Evolutionary conservation across 306 rosid genomes (phyloP).

Genomic region (Quercus aquifolioides): DNA sequence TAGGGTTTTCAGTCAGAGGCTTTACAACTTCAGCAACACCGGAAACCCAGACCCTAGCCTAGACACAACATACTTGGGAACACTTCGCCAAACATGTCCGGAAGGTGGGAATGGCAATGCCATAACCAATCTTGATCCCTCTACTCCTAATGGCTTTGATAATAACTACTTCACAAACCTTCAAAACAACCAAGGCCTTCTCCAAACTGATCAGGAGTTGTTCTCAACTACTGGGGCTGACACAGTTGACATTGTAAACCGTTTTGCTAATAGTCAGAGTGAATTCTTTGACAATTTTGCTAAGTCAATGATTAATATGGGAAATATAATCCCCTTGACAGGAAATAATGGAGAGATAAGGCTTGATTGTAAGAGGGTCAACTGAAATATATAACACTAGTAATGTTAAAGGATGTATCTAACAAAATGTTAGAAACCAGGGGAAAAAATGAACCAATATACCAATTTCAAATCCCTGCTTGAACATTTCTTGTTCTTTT

Average conservation of each 20-base stretch:
- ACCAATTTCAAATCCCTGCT: too few species aligned
- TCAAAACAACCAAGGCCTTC: conserved; percentile 31
- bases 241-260: conserved; percentile 26
- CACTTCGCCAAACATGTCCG: conserved; percentile 37
- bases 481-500: too few species aligned
- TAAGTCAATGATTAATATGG: conserved; percentile 47
- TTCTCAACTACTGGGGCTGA: conserved; percentile 30
- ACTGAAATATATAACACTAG: neutral
- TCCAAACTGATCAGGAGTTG: conserved; percentile 38
- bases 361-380: conserved; percentile 30
- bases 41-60: conserved; percentile 32
- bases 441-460: too few species aligned
- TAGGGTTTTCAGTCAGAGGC: neutral
- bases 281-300: conserved; percentile 32
- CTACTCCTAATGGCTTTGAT: conserved; percentile 38
- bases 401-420: neutral
- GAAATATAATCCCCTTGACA: conserved; percentile 25
- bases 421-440: too few species aligned
- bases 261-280: conserved; percentile 28
- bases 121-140: conserved; percentile 24
- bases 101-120: neutral
- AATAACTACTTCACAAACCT: conserved; percentile 45
- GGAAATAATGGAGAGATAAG: conserved; percentile 46
- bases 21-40: conserved; percentile 19
- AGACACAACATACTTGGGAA: conserved; percentile 18